Evolutionary conservation across 2,329 filamentous ascomycete species (phyloP).

Genomic region (Alternaria triticina): DNA sequence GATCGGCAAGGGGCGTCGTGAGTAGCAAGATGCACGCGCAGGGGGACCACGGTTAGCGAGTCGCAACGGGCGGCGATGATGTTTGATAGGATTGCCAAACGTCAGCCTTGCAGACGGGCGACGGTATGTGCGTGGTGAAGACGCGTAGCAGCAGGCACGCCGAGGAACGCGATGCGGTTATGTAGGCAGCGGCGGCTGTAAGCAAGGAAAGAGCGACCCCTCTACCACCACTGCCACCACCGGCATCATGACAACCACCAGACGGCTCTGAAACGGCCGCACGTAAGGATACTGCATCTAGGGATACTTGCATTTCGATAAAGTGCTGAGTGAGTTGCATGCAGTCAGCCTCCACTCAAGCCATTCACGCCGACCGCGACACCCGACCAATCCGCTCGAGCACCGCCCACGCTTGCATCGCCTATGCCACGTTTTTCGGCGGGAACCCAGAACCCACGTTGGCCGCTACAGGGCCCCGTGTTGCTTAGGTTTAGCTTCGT

Average conservation of each 20-base stretch:
- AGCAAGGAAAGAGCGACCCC: slow-evolving; percentile 1
- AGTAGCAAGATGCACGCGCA: slow-evolving; percentile 23
- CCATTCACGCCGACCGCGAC: neutral
- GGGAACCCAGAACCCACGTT: slow-evolving; percentile 15
- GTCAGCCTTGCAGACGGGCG: slow-evolving; percentile 7
- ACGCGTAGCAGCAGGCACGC: neutral
- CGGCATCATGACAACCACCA: neutral
- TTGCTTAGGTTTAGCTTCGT: neutral
- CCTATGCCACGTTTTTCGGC: slow-evolving; percentile 14
- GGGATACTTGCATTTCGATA: slow-evolving; percentile 22
- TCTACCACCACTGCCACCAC: slow-evolving; percentile 12
- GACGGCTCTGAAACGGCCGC: slow-evolving; percentile 21
- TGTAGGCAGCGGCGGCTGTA: neutral
- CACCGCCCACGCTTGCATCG: slow-evolving; percentile 9
- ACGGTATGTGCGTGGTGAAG: neutral
- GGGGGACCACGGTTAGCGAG: slow-evolving; percentile 8
- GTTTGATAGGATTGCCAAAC: neutral
- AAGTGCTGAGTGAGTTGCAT: slow-evolving; percentile 11
- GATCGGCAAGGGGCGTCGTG: slow-evolving; percentile 33
- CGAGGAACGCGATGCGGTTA: neutral
- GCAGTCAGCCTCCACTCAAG: slow-evolving; percentile 14
- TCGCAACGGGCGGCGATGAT: slow-evolving; percentile 5
- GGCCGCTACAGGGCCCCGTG: slow-evolving; percentile 8
- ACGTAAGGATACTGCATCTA: slow-evolving; percentile 20
- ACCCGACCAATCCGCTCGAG: neutral